phyloP scores from a whole-genome alignment of 495 filamentous ascomycete species.

The Tetracladium marchalianum region DNA sequence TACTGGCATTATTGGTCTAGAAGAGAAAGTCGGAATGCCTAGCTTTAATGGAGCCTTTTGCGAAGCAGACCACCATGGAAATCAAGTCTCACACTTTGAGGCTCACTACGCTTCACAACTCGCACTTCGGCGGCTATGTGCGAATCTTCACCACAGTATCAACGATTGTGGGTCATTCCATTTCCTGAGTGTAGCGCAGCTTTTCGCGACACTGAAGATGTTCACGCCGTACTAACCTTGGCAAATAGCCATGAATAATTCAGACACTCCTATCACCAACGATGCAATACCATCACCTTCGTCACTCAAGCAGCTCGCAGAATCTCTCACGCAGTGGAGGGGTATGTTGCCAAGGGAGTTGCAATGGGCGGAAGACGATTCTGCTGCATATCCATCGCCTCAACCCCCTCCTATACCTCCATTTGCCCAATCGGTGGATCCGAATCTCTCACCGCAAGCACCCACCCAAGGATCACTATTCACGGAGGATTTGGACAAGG shows the following conservation, averaged over 20 bases:
- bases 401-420: background rate
- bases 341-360: conserved; percentile 39
- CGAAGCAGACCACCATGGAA: conserved; percentile 36
- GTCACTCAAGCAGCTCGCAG: conserved; percentile 35
- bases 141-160: conserved; percentile 37
- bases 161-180: conserved; percentile 31
- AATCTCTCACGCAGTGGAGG: conserved; percentile 45
- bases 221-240: background rate
- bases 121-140: conserved; percentile 40
- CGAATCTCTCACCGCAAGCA: conserved; percentile 8
- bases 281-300: conserved; percentile 20
- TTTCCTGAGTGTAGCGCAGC: background rate
- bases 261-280: conserved; percentile 4
- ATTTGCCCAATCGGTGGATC: conserved; percentile 13
- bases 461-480: conserved; percentile 27
- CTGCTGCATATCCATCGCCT: conserved; percentile 27
- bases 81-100: conserved; percentile 40
- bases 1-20: conserved; percentile 40
- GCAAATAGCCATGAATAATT: conserved; percentile 9
- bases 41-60: conserved; percentile 34
- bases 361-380: conserved; percentile 43
- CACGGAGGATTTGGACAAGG: conserved; percentile 34
- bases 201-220: background rate
- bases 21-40: conserved; percentile 39
- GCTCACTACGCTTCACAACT: conserved; percentile 49